Evolutionary conservation across 306 rosid species (phyloP), one percentile per base, ranked within the genome.

Genomic region (Ziziphus jujuba): DNA sequence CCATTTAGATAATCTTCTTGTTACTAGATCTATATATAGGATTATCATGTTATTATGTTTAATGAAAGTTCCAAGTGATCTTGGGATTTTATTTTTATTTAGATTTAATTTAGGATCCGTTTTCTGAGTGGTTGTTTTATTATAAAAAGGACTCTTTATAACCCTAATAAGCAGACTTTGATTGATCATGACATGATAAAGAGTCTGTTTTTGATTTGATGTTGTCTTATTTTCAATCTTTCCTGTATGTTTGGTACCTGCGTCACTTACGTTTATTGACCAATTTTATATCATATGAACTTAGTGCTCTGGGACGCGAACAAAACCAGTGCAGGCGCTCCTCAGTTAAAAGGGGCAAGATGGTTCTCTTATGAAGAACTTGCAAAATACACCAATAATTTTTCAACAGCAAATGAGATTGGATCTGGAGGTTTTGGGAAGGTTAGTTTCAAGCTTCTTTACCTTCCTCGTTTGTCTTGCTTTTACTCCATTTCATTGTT

Each of bases 391-490:
- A 87, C 82, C 75, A 84, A 77, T 63, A 80, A 81, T 38, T 85
- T 88, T 69, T 81, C 89, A 35, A 66, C 43, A 36, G 77, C 40
- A 9, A 85, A 83, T 49, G 80, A 60, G 17, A 55, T 85, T 68
- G 95, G 95, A 70, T 71, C 86, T 24, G 97, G 97, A 9, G 96
- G 98, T 13, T 87, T 87, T 63, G 98, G 96, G 22, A 84, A 89
- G 90, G 97, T 89, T 48, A 45, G 45, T 52, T 72, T 36, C 51
- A 17, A 53, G 7, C 28, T 44, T 57, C 47, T n/a, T 61, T 61
- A 45, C 16, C 16, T 45, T 45, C 50, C 50, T 2, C 33, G 4
- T 28, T 28, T 28, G 33, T 28, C 3, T 45, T 47, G 51, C 51
- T 47, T 10, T 47, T 47, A 7, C 17, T 45, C 50, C 50, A 7